Evolutionary conservation across 75 land plant species (phyloP).

Genomic region (Pinus albicaulis): DNA sequence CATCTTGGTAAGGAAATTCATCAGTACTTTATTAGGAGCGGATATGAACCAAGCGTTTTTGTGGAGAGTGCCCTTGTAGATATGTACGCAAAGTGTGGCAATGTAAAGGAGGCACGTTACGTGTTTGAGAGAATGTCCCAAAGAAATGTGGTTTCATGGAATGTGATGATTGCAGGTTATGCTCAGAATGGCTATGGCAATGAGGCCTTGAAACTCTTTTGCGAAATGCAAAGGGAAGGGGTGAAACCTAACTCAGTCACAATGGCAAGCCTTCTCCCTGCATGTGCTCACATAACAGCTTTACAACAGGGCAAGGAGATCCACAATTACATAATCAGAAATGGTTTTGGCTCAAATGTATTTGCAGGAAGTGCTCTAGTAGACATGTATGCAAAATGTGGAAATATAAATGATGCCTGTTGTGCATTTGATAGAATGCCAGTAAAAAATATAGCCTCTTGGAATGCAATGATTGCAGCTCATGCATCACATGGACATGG

Average conservation of each 20-base stretch:
- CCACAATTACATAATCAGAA: too few species aligned
- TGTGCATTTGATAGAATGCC: too few species aligned
- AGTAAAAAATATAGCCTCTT: too few species aligned
- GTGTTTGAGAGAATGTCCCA: conserved; percentile 25
- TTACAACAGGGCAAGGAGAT: too few species aligned
- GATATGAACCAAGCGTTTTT: not conserved
- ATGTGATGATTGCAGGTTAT: conserved; percentile 31
- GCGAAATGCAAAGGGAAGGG: conserved; percentile 17
- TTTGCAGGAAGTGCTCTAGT: too few species aligned
- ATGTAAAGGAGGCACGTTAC: conserved; percentile 15
- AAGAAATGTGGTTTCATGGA: conserved; percentile 46
- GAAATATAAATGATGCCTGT: too few species aligned
- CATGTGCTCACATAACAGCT: too few species aligned
- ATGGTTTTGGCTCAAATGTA: too few species aligned
- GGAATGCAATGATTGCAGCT: too few species aligned
- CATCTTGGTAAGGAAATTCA: not conserved
- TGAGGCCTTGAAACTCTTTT: conserved; percentile 25
- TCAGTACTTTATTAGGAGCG: not conserved
- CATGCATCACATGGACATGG: too few species aligned
- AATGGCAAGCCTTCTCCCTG: too few species aligned
- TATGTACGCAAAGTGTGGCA: conserved; percentile 45
- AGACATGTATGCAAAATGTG: too few species aligned
- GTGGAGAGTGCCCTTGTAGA: conserved; percentile 14
- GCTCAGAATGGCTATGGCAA: conserved; percentile 17
- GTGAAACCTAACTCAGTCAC: conserved; percentile 21